Evolutionary conservation across 768 basidiomycete genomes (phyloP), one percentile per base, ranked within the genome.

Genomic region (Zangia roseola): DNA sequence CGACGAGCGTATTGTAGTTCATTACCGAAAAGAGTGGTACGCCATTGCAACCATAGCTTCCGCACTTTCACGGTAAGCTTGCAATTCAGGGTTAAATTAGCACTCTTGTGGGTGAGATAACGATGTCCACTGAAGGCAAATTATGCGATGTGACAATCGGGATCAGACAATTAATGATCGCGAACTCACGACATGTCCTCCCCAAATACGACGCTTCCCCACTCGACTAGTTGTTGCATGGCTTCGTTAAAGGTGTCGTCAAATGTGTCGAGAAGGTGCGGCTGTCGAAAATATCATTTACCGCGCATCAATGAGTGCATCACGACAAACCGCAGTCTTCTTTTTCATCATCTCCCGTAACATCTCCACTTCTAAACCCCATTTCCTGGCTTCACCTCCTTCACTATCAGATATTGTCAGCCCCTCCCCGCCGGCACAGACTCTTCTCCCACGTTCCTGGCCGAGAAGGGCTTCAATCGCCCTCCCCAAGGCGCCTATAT

Each of bases 191-290:
- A 71, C 58, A 71, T 59, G 64, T 87, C 83, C 66, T 82, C 79
- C 41, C 77, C 82, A 48, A 84, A 74, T 50, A 87, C 72, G 21
- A 91, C 76, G 16, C 84, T 83, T 47, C 85, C 87, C 81, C 84
- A 89, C 61, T 82, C 75, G 39, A 80, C 72, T 45, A 93, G 70
- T 58, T 92, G 83, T 54, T 85, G 81, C 51, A 94, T 82, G 19
- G 91, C 91, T 64, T 86, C 83, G 56, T 83, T 75, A 61, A 89
- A 92, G 35, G 84, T 80, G 46, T 88, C 86, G 60, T 86, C 82
- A 59, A 88, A 88, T 10, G 69, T 71, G 9, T 71, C 70, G 51
- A 80, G 68, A 60, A 85, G 70, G 50, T 78, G 75, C 30, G 77
- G 72, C 87, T 88, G 57, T 43, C 43, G 48, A 58, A 52, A 50